A percentile compares a stretch with the other conserved stretches of the same genome.
Evolutionary conservation across 2,329 filamentous ascomycete species (phyloP).

Genomic region (Calcarisporium arbuscula): DNA sequence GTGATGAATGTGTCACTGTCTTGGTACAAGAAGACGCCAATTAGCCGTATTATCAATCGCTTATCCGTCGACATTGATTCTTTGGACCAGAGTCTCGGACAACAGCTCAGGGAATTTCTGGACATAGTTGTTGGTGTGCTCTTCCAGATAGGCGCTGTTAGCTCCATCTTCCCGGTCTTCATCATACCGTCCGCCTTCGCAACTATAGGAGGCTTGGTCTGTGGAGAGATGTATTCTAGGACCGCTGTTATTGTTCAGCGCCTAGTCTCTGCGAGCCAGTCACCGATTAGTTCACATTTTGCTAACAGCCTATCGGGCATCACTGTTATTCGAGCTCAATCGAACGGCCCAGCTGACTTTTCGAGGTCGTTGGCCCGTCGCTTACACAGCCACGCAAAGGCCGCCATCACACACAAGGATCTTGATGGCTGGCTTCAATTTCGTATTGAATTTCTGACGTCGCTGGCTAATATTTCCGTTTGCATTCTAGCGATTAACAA

Average conservation of each 20-base stretch:
- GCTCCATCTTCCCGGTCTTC: slow-evolving; percentile 43
- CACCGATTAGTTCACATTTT: slow-evolving; percentile 49
- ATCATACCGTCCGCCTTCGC: slow-evolving; percentile 36
- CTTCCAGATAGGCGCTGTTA: slow-evolving; percentile 39
- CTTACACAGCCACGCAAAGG: slow-evolving; percentile 40
- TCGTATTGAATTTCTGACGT: slow-evolving; percentile 45
- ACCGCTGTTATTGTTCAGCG: slow-evolving; percentile 38
- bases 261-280: slow-evolving; percentile 37
- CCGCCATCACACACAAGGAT: too few species aligned
- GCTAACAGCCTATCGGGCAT: slow-evolving; percentile 42
- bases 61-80: slow-evolving; percentile 49
- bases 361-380: slow-evolving; percentile 35
- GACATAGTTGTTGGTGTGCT: slow-evolving; percentile 34
- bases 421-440: slow-evolving; percentile 50
- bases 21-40: slow-evolving; percentile 47
- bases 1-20: slow-evolving; percentile 46
- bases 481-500: slow-evolving; percentile 43
- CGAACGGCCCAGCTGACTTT: slow-evolving; percentile 40
- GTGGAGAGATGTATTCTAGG: slow-evolving; percentile 42
- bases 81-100: slow-evolving; percentile 39
- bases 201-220: slow-evolving; percentile 34
- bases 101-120: slow-evolving; percentile 34
- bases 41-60: slow-evolving; percentile 45
- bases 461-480: slow-evolving; percentile 40
- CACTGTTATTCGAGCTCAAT: slow-evolving; percentile 42